A percentile compares a stretch with the other conserved stretches of the same genome.
These are phyloP conservation scores for Gaultheria prostrata DNA, from an alignment of 148 eudicot species.

Conservation along the genomic window DNA sequence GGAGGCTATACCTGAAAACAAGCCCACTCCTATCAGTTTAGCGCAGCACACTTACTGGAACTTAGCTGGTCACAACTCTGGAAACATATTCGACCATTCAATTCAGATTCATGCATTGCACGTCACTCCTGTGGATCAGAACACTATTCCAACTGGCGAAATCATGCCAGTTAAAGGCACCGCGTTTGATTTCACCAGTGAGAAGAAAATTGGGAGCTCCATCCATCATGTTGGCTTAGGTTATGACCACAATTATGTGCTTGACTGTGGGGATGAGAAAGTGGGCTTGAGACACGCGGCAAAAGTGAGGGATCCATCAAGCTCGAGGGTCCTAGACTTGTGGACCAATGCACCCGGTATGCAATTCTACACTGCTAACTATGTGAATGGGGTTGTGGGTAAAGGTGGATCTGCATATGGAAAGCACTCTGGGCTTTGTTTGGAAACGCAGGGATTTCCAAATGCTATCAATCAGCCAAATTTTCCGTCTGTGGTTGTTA, in stretches of 20 bases:
- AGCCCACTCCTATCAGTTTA: conserved; percentile 80
- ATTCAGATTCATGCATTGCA: conserved; percentile 68
- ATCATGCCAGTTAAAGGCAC: conserved; percentile 34
- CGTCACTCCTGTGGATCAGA: conserved; percentile 76
- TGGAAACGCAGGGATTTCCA: conserved; percentile 96
- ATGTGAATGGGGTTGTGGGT: conserved; percentile 75
- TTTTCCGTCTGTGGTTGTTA: conserved; percentile 73
- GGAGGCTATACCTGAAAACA: conserved; percentile 90
- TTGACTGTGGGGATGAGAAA: conserved; percentile 81
- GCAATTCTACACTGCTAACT: conserved; percentile 94
- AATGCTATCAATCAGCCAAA: conserved; percentile 76
- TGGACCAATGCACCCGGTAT: conserved; percentile 93
- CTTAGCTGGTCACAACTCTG: conserved; percentile 81
- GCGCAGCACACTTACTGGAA: conserved; percentile 99
- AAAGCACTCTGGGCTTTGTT: conserved; percentile 73
- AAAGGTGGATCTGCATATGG: conserved; percentile 79
- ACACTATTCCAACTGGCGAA: conserved; percentile 78
- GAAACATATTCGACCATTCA: conserved; percentile 65
- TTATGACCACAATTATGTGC: conserved; percentile 90
- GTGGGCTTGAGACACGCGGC: conserved; percentile 77
- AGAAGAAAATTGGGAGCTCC: conserved; percentile 69
- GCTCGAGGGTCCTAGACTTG: conserved; percentile 70
- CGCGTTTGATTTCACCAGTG: conserved; percentile 77
- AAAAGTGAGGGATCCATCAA: conserved; percentile 56
- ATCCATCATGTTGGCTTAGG: conserved; percentile 81